Conservation (phyloP, 2,329 filamentous ascomycete genomes). For the Pyrenochaeta sp. region DNA sequence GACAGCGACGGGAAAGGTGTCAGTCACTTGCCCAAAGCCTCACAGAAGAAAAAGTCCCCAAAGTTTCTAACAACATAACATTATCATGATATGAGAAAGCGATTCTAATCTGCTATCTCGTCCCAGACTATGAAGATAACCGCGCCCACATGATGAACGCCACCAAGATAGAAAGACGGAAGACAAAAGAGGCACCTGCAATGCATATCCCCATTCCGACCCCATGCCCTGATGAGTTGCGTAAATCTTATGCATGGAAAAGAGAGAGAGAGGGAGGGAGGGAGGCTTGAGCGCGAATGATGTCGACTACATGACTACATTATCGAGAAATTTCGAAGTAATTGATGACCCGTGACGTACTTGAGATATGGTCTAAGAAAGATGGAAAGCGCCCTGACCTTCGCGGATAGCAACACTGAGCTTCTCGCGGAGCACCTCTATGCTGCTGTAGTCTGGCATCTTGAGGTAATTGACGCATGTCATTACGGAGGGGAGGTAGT, state of each 20-base stretch:
- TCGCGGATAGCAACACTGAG: conserved; percentile 88
- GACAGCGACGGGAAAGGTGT: too few species aligned
- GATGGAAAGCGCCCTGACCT: conserved; percentile 96
- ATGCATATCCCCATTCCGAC: neutral
- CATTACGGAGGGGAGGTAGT: conserved; percentile 99
- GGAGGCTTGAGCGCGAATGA: neutral
- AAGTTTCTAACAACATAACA: neutral
- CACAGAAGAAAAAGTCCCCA: neutral
- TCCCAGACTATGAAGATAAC: neutral
- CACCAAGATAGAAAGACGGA: neutral
- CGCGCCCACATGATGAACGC: neutral
- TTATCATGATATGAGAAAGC: conserved; percentile 10
- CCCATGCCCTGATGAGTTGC: neutral
- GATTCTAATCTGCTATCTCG: neutral
- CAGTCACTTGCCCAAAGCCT: too few species aligned
- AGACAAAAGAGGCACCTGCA: neutral
- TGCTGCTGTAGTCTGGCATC: conserved; percentile 87
- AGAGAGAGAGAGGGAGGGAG: neutral
- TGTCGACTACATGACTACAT: neutral
- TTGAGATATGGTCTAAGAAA: conserved; percentile 68
- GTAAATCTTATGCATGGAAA: neutral
- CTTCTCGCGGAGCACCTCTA: conserved; percentile 79
- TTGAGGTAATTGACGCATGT: conserved; percentile 99
- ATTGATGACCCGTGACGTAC: neutral
- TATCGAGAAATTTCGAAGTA: neutral